Evolutionary conservation across 1,139 yeast species (phyloP).

Genomic region (Hyphopichia khmerensis): DNA sequence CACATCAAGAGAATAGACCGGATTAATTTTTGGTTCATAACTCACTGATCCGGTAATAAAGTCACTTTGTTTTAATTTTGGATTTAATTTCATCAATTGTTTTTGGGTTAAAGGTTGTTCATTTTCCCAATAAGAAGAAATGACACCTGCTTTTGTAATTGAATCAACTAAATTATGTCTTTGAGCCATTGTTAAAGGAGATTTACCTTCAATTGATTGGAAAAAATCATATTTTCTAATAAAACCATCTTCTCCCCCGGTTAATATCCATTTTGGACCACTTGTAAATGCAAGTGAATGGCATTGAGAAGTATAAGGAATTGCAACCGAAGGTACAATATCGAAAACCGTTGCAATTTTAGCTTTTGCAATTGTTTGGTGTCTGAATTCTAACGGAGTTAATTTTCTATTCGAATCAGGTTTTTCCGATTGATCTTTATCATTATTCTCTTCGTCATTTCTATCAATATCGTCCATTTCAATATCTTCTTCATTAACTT

Average conservation of each 20-base stretch:
- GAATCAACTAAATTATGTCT: conserved; percentile 87
- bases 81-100: conserved; percentile 40
- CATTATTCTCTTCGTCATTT: conserved; percentile 3
- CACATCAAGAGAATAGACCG: conserved; percentile 84
- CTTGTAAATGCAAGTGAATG: conserved; percentile 76
- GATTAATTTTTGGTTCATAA: conserved; percentile 71
- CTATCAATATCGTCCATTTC: conserved; percentile 2
- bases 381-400: conserved; percentile 23
- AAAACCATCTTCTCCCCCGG: conserved; percentile 97
- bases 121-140: conserved; percentile 91
- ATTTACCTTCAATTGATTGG: conserved; percentile 84
- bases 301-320: conserved; percentile 68
- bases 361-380: conserved; percentile 42
- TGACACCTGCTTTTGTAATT: conserved; percentile 78
- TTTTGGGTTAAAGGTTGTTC: conserved; percentile 70
- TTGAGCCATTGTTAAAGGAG: conserved; percentile 88
- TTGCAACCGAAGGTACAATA: conserved; percentile 67
- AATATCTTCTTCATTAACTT: conserved; percentile 9
- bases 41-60: conserved; percentile 39
- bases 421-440: conserved; percentile 5
- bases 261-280: conserved; percentile 84
- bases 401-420: conserved; percentile 6
- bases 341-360: conserved; percentile 51
- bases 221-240: conserved; percentile 86
- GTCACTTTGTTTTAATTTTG: conserved; percentile 43